A percentile compares a stretch with the other conserved stretches of the same genome.
Conservation (phyloP, 208 protist species). For the Trypanosoma platydactyli region DNA sequence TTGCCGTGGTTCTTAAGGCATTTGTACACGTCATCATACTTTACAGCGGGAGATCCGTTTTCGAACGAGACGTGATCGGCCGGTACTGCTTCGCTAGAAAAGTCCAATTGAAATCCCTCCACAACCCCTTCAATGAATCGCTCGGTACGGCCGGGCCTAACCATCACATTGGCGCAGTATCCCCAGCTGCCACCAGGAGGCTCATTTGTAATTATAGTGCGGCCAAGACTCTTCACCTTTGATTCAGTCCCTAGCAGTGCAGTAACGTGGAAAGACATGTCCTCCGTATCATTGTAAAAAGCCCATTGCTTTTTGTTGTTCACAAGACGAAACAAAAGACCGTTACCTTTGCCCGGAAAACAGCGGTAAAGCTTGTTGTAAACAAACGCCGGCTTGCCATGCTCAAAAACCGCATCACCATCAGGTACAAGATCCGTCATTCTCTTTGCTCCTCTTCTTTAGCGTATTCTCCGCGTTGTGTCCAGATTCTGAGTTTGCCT, state of each 20-base stretch:
- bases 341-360: constrained; percentile 77
- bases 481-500: too few species aligned
- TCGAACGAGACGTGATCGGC: constrained; percentile 51
- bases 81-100: constrained; percentile 55
- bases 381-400: constrained; percentile 22
- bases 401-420: constrained; percentile 8
- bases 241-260: constrained; percentile 37
- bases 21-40: constrained; percentile 69
- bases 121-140: constrained; percentile 39
- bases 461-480: constrained; percentile 9
- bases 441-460: constrained; percentile 4
- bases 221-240: constrained; percentile 43
- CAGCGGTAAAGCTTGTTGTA: constrained; percentile 65
- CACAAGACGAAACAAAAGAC: constrained; percentile 84
- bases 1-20: constrained; percentile 81
- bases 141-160: constrained; percentile 37
- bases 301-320: constrained; percentile 60
- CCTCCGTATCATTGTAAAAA: constrained; percentile 84
- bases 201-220: constrained; percentile 18
- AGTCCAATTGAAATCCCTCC: constrained; percentile 44
- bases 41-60: constrained; percentile 45
- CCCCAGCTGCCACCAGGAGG: constrained; percentile 24
- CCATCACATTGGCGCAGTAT: constrained; percentile 11
- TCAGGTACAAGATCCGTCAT: constrained; percentile 47
- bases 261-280: constrained; percentile 40